These are phyloP conservation scores for Exophiala sp. DNA, from an alignment of 2,329 filamentous ascomycete genomes.

Conservation along the genomic window DNA sequence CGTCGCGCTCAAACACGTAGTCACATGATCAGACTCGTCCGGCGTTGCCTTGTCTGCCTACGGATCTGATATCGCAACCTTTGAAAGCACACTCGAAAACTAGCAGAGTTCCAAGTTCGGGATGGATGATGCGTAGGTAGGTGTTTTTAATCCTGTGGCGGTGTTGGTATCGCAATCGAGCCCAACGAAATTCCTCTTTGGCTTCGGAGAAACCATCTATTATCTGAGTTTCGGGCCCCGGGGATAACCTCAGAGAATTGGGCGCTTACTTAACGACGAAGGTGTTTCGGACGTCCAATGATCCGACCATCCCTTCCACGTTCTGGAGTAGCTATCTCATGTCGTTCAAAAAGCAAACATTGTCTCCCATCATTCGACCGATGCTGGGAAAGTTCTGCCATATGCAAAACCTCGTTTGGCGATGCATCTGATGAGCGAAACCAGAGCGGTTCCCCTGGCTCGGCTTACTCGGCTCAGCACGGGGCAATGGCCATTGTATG, in stretches of 20 bases:
- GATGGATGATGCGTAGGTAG: too few relatives aligned
- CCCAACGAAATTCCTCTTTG: not conserved
- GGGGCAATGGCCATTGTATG: too few relatives aligned
- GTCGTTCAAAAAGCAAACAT: not conserved
- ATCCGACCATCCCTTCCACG: not conserved
- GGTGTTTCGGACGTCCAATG: constrained; percentile 10
- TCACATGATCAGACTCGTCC: constrained; percentile 9
- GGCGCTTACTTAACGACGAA: constrained; percentile 21
- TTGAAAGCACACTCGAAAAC: not conserved
- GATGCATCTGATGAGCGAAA: not conserved
- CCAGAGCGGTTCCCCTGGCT: not conserved
- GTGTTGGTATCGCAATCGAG: too few relatives aligned
- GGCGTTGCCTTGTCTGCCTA: not conserved
- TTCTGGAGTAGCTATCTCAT: not conserved
- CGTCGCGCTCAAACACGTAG: constrained; percentile 10
- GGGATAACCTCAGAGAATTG: not conserved
- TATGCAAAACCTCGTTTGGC: not conserved
- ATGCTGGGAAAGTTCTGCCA: not conserved
- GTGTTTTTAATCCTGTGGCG: too few relatives aligned
- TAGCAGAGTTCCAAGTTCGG: too few relatives aligned
- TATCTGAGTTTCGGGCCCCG: not conserved
- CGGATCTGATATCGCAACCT: too few relatives aligned
- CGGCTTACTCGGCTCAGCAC: not conserved
- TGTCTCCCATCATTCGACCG: not conserved
- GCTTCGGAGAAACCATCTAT: not conserved